A percentile compares a stretch with the other conserved stretches of the same genome.
phyloP scores from a whole-genome alignment of 1,139 yeast genomes.

The Pichia sp. region DNA sequence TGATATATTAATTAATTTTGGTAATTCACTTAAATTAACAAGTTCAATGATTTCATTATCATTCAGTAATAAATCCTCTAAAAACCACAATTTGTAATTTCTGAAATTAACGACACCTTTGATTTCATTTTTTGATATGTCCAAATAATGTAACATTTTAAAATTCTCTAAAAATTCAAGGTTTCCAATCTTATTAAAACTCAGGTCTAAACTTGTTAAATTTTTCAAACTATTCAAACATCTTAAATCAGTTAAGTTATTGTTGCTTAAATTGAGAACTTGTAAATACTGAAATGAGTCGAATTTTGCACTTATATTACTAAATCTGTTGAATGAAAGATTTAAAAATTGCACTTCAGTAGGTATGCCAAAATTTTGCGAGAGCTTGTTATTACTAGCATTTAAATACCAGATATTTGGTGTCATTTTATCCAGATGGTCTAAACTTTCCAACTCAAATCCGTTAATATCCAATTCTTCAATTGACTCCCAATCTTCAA shows the following conservation, averaged over 20 bases:
- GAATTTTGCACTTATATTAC: constrained; percentile 21
- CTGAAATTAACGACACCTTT: constrained; percentile 37
- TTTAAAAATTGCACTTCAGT: constrained; percentile 33
- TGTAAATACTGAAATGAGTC: constrained; percentile 41
- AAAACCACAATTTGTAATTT: constrained; percentile 32
- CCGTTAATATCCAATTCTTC: constrained; percentile 34
- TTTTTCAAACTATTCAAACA: constrained; percentile 38
- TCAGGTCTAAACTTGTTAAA: constrained; percentile 36
- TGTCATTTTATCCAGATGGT: constrained; percentile 39
- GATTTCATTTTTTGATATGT: constrained; percentile 40
- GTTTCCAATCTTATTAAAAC: constrained; percentile 34
- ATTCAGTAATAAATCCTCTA: constrained; percentile 42
- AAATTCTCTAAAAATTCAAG: constrained; percentile 38
- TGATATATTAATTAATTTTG: constrained; percentile 36
- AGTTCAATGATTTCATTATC: constrained; percentile 36
- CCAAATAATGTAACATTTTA: constrained; percentile 36
- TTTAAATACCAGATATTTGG: constrained; percentile 39
- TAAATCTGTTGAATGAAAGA: constrained; percentile 32
- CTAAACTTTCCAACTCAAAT: constrained; percentile 33
- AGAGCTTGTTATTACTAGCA: constrained; percentile 39
- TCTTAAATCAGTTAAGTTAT: constrained; percentile 34
- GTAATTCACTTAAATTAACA: constrained; percentile 34
- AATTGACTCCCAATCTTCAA: constrained; percentile 40
- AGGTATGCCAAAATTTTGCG: constrained; percentile 45
- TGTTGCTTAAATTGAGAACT: constrained; percentile 36